Base-by-base conservation (phyloP, 2,329 filamentous ascomycete genomes). In the Pseudocercospora pini-densiflorae region DNA sequence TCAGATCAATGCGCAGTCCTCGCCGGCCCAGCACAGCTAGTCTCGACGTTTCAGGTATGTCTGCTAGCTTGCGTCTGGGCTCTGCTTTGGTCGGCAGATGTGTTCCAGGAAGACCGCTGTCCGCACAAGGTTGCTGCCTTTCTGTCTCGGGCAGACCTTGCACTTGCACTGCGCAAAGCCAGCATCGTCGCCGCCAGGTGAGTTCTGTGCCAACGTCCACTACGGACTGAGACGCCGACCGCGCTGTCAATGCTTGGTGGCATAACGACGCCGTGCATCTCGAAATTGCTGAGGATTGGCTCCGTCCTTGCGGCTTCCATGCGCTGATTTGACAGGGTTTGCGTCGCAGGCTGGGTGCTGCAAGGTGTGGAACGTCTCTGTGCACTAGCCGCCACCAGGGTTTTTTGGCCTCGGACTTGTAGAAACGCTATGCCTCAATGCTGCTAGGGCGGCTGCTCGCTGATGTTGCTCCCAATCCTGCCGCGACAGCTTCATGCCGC, bases 221-320 rank as follows among this genome's bases (percentile, higher is more conserved):
- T 36, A 19, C n/a, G 5, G 57, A 51, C 54, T 64, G 59, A 62
- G 60, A 54, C 64, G 61, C 66, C 64, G 64, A 62, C 67, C 59
- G 62, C 49, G 45, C 19, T 51, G 40, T 67, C 62, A 62, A 61
- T 69, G 68, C 64, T 65, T 59, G 61, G 54, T 65, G 68, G 49
- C 43, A 55, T 54, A 45, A 62, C 53, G 65, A 61, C 59, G 68
- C 68, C 63, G 66, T 70, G 63, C 66, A 61, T 62, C 62, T 58
- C 29, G 55, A 40, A 29, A 16, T 23, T 43, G 40, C 45, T 49
- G 49, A 59, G 64, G 62, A 68, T 72, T 69, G 68, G 66, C 60
- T 59, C 29, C 54, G 61, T 55, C 43, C 53, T 31, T 60, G 60
- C 65, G 63, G 64, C 61, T 54, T 45, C 64, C 70, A 68, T 66